Evolutionary conservation across 768 basidiomycete genomes (phyloP).

Genomic region (Hemileccinum impolitum): DNA sequence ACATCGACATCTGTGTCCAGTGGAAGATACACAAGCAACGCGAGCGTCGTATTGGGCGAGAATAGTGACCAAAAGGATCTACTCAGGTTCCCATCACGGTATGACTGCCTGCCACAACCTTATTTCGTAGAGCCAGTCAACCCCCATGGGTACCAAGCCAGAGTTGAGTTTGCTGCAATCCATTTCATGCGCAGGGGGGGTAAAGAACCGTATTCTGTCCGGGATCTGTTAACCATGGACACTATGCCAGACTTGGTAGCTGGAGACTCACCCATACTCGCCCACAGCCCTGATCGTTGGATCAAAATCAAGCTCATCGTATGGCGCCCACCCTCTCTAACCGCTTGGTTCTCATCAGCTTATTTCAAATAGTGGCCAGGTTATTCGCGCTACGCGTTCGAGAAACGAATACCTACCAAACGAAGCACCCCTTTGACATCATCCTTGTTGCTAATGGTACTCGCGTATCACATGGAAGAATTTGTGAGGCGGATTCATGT

Average conservation of each 20-base stretch:
- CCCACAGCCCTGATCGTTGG: conserved; percentile 21
- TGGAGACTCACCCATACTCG: conserved; percentile 20
- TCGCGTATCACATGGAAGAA: conserved; percentile 31
- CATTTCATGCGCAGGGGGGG: conserved; percentile 28
- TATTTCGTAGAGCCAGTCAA: conserved; percentile 12
- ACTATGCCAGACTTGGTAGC: conserved; percentile 26
- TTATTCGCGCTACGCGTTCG: conserved; percentile 36
- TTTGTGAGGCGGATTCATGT: conserved; percentile 33
- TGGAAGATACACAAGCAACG: not conserved
- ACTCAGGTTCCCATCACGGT: not conserved
- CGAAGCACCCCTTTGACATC: conserved; percentile 30
- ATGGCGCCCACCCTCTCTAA: conserved; percentile 1
- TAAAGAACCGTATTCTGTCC: conserved; percentile 26
- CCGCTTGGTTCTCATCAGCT: conserved; percentile 1
- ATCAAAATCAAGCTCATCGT: conserved; percentile 38
- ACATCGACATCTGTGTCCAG: conserved; percentile 9
- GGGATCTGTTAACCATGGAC: conserved; percentile 20
- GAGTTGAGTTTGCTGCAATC: conserved; percentile 26
- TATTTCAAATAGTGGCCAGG: conserved; percentile 44
- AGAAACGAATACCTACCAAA: conserved; percentile 37
- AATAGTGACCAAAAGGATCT: conserved; percentile 1
- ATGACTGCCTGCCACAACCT: conserved; percentile 23
- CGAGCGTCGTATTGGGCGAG: not conserved
- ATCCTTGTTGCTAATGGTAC: conserved; percentile 28
- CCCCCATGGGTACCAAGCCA: conserved; percentile 7